Evolutionary conservation across 1,139 yeast genomes (phyloP).

Genomic region (Tardiomyces depauwii): DNA sequence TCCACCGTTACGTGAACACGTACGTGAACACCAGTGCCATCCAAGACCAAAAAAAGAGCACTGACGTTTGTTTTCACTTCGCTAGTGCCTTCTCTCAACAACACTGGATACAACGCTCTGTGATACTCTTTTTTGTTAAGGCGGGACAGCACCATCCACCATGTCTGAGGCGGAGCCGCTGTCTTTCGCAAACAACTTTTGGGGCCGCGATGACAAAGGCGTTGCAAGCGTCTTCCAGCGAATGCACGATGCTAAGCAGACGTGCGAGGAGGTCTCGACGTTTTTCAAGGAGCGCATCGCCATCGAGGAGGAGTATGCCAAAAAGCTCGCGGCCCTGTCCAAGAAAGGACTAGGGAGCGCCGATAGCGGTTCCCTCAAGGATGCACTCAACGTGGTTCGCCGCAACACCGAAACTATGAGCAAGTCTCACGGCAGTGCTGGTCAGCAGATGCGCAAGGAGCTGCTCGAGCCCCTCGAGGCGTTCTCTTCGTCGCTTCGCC

Average conservation of each 20-base stretch:
- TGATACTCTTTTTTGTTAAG: too few relatives aligned
- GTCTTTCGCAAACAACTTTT: constrained; percentile 39
- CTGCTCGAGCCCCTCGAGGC: constrained; percentile 34
- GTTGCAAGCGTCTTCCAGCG: constrained; percentile 36
- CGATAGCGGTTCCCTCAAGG: constrained; percentile 50
- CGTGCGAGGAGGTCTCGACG: constrained; percentile 33
- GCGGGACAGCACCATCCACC: not conserved
- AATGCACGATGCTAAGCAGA: constrained; percentile 38
- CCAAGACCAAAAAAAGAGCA: too few relatives aligned
- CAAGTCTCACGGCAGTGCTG: constrained; percentile 36
- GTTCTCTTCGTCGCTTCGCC: constrained; percentile 33
- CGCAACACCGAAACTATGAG: constrained; percentile 44
- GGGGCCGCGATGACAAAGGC: constrained; percentile 44
- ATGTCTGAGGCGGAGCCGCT: constrained; percentile 3
- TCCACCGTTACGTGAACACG: too few relatives aligned
- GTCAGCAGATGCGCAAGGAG: constrained; percentile 33
- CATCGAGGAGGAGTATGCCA: constrained; percentile 65
- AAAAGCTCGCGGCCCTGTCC: constrained; percentile 33
- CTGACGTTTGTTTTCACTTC: too few relatives aligned
- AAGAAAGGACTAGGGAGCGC: constrained; percentile 41
- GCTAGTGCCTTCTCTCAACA: too few relatives aligned
- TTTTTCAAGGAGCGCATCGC: constrained; percentile 37
- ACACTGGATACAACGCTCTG: too few relatives aligned
- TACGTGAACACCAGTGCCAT: too few relatives aligned
- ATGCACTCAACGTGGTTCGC: constrained; percentile 48